A percentile compares a stretch with the other conserved stretches of the same genome.
Conservation (phyloP, 768 basidiomycete species). For the Rhodotorula diobovata region DNA sequence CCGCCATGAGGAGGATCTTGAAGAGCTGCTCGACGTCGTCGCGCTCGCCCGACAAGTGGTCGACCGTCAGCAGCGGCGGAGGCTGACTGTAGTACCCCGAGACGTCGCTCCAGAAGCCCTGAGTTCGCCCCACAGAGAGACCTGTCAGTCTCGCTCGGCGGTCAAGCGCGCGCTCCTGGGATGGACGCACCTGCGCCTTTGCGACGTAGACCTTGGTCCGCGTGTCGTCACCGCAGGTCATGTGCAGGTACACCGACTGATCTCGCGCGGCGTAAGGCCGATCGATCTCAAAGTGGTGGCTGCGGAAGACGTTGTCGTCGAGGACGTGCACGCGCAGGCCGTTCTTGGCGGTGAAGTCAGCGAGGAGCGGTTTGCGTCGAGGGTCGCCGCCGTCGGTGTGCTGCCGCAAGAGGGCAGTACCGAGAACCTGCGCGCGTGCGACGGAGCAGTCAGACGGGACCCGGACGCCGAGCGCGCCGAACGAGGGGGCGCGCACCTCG, state of each 20-base stretch:
- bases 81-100: constrained; percentile 20
- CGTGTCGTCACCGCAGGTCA: constrained; percentile 28
- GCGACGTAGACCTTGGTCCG: constrained; percentile 16
- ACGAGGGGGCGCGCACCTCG: background rate
- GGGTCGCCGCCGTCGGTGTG: background rate
- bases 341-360: constrained; percentile 10
- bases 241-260: constrained; percentile 22
- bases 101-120: constrained; percentile 36
- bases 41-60: constrained; percentile 2
- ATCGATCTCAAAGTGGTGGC: constrained; percentile 21
- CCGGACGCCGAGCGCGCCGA: background rate
- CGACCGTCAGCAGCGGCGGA: background rate
- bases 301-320: constrained; percentile 9
- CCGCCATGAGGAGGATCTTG: constrained; percentile 9
- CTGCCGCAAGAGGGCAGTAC: constrained; percentile 1
- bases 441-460: background rate
- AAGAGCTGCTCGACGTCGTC: background rate
- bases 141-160: no score
- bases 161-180: no score
- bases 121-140: background rate
- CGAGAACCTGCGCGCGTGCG: constrained; percentile 8
- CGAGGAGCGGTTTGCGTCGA: background rate
- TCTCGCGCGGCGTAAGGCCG: constrained; percentile 4
- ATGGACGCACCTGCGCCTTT: constrained; percentile 10
- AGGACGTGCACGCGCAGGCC: constrained; percentile 27